These are phyloP conservation scores for Cryptococcus sp. DNA, from an alignment of 1,284 basidiomycete species.

Conservation along the genomic window DNA sequence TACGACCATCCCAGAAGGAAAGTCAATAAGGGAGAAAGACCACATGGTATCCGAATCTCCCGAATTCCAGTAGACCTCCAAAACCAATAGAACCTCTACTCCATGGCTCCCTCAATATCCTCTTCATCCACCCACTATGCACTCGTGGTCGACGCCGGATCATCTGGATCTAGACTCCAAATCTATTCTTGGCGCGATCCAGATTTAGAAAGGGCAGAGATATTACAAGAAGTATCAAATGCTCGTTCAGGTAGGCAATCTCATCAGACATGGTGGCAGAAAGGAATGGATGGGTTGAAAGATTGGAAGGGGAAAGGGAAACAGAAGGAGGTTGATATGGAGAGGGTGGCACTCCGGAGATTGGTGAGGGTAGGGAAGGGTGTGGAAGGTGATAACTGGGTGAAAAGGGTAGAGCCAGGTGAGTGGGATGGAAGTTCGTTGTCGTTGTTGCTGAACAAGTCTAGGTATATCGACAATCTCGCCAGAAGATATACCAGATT, in stretches of 20 bases:
- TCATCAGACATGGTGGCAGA: conserved; percentile 37
- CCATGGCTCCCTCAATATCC: conserved; percentile 41
- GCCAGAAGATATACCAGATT: conserved; percentile 64
- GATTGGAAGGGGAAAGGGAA: conserved; percentile 36
- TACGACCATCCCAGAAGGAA: too few species aligned
- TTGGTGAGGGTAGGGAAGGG: conserved; percentile 91
- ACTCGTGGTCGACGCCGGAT: conserved; percentile 95
- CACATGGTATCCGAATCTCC: too few species aligned
- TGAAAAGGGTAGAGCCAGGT: conserved; percentile 91
- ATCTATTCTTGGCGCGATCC: conserved; percentile 96
- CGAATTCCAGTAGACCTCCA: too few species aligned
- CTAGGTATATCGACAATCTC: conserved; percentile 81
- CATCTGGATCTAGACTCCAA: conserved; percentile 90
- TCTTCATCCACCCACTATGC: conserved; percentile 74
- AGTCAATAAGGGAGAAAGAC: too few species aligned
- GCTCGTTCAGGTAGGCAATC: conserved; percentile 6
- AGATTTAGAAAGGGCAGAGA: conserved; percentile 51
- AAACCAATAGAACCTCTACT: too few species aligned
- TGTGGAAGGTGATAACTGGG: conserved; percentile 77
- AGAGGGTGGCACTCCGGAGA: conserved; percentile 40
- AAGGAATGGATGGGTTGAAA: conserved; percentile 14
- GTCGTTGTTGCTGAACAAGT: not conserved
- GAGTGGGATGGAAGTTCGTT: conserved; percentile 30
- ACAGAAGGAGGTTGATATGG: conserved; percentile 35
- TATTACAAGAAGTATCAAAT: conserved; percentile 34